Evolutionary conservation across 768 basidiomycete species (phyloP), one percentile per base, ranked within the genome.

Genomic region (Fistulinella prunicolor): DNA sequence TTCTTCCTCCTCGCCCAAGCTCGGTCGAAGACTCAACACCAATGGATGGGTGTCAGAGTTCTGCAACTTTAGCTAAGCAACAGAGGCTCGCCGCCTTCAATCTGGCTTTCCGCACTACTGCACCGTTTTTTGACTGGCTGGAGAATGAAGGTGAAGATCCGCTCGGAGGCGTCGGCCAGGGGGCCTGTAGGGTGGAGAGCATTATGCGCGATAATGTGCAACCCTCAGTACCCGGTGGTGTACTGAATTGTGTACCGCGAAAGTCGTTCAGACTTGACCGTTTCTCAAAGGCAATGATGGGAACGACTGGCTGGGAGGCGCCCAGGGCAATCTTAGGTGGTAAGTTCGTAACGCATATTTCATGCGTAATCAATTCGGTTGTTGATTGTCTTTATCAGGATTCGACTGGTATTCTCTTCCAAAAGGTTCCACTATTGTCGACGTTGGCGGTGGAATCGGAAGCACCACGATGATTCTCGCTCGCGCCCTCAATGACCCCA

Each of bases 221-320:
- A 14, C 37, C 19, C 14, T 26, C 24, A 19, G 37, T 19, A 6
- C 38, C 36, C 0, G 6, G 28, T 6, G 28, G 36, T 14, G 30
- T n/a, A 10, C 4, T 40, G 26, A 36, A 30, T 9, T 9, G 32
- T 13, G 23, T 12, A 1, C 17, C 38, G 24, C 55, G 47, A 37
- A 80, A 79, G 55, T 68, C 70, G 19, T 79, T 76, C 49, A 69
- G 86, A 42, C 69, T 89, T 47, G 76, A 80, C 53, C 71, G 86
- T 29, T 89, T 89, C 56, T 86, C 85, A 24, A 81, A 78, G 47
- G 85, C 86, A 4, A 90, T 90, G 87, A 75, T 74, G 6, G 85
- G 83, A 17, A 85, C 86, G 6, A 76, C 73, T 22, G 78, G 77
- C 2, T 89, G 87, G 86, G 86, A 85, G 67, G 75, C 70, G 2